phyloP scores from a whole-genome alignment of 2,329 filamentous ascomycete genomes.

The Dothistroma septosporum region DNA sequence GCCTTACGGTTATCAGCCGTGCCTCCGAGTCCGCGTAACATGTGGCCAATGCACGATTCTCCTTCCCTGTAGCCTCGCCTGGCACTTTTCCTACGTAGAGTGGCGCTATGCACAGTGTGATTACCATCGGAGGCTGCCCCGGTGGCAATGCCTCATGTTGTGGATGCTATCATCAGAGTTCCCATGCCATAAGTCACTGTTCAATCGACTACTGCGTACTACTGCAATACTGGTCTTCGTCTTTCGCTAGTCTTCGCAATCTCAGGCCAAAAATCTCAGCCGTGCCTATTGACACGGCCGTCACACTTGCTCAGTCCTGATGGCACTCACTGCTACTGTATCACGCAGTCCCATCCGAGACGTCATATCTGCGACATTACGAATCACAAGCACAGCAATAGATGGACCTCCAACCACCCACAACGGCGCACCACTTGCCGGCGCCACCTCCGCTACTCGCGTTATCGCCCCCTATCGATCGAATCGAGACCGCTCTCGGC shows the following conservation, averaged over 20 bases:
- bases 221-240: too few relatives aligned
- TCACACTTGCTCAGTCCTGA: too few relatives aligned
- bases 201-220: too few relatives aligned
- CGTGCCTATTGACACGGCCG: too few relatives aligned
- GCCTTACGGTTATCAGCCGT: not conserved
- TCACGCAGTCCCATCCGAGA: not conserved
- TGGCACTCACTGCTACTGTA: too few relatives aligned
- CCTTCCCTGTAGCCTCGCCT: not conserved
- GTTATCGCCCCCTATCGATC: not conserved
- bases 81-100: too few relatives aligned
- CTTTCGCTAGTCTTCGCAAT: too few relatives aligned
- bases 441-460: not conserved
- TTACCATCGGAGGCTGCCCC: not conserved
- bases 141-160: too few relatives aligned
- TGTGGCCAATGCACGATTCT: not conserved
- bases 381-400: not conserved
- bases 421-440: not conserved
- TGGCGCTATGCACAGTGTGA: not conserved
- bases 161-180: too few relatives aligned
- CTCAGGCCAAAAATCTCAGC: too few relatives aligned
- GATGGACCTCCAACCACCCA: not conserved
- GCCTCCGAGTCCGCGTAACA: not conserved
- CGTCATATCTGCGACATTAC: not conserved
- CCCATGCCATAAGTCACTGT: too few relatives aligned
- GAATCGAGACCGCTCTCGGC: not conserved